phyloP scores from a whole-genome alignment of 1,139 yeast genomes.

The Yamadazyma pseudoaaseri region DNA sequence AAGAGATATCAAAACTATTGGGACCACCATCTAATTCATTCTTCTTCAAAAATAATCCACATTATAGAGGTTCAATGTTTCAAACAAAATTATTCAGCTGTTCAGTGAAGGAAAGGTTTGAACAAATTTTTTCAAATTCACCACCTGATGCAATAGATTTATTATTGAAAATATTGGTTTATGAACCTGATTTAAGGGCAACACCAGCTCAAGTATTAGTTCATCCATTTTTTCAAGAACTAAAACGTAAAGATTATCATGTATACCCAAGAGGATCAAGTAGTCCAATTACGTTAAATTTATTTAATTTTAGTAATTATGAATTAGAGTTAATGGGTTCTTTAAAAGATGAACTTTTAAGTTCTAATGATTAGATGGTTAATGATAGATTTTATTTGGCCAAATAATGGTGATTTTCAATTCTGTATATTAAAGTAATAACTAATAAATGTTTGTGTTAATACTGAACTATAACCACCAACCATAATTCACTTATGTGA shows the following conservation, averaged over 20 bases:
- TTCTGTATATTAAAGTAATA: not conserved
- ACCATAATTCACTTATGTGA: slow-evolving; percentile 24
- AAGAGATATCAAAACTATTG: slow-evolving; percentile 72
- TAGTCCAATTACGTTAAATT: slow-evolving; percentile 41
- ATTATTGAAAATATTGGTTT: slow-evolving; percentile 65
- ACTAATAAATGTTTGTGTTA: not conserved
- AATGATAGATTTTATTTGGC: not conserved
- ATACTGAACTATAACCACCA: not conserved
- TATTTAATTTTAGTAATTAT: slow-evolving; percentile 54
- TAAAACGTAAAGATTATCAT: slow-evolving; percentile 56
- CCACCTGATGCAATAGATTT: slow-evolving; percentile 72
- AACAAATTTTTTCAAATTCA: slow-evolving; percentile 66
- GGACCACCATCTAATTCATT: slow-evolving; percentile 78
- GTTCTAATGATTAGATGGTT: slow-evolving; percentile 7
- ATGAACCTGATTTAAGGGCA: slow-evolving; percentile 68
- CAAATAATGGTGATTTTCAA: not conserved
- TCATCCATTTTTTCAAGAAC: slow-evolving; percentile 70
- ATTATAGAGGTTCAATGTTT: slow-evolving; percentile 71
- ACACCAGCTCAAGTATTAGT: slow-evolving; percentile 67
- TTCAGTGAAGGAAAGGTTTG: slow-evolving; percentile 58
- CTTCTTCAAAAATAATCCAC: slow-evolving; percentile 70
- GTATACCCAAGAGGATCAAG: slow-evolving; percentile 55
- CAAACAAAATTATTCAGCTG: slow-evolving; percentile 67
- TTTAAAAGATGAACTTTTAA: slow-evolving; percentile 32
- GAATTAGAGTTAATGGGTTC: slow-evolving; percentile 52